Conservation (phyloP, 495 filamentous ascomycete genomes). For the Tuber calosporum region DNA sequence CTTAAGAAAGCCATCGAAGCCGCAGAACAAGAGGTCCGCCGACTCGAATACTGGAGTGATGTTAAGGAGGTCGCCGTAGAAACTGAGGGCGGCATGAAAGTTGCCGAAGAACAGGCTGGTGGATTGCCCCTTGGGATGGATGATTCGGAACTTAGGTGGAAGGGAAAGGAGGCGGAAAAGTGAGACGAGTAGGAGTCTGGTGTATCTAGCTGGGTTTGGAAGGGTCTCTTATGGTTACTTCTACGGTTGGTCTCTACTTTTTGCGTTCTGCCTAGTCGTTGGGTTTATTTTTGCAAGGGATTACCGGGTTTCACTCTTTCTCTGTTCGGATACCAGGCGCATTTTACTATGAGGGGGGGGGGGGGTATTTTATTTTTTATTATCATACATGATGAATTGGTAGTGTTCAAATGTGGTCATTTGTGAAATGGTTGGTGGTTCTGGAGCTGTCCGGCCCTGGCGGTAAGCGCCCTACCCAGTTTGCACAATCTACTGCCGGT, state of each 20-base stretch:
- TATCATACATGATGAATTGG: background rate
- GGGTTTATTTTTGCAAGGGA: background rate
- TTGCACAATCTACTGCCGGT: background rate
- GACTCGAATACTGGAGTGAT: constrained; percentile 69
- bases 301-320: background rate
- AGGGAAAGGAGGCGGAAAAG: constrained; percentile 5
- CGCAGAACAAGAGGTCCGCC: constrained; percentile 61
- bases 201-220: background rate
- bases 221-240: background rate
- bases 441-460: background rate
- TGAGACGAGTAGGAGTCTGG: background rate
- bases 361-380: no score
- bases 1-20: constrained; percentile 53
- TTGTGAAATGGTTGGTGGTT: background rate
- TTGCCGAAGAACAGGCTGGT: constrained; percentile 42
- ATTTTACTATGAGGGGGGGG: background rate
- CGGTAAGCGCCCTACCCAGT: background rate
- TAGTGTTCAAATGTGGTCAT: background rate
- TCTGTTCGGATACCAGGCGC: constrained; percentile 1
- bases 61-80: constrained; percentile 54
- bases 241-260: background rate
- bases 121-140: background rate
- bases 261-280: background rate
- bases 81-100: constrained; percentile 49
- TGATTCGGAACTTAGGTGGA: background rate